These are phyloP conservation scores for Carex parvula DNA, from an alignment of 176 grass and related monocot genomes.

Conservation along the genomic window DNA sequence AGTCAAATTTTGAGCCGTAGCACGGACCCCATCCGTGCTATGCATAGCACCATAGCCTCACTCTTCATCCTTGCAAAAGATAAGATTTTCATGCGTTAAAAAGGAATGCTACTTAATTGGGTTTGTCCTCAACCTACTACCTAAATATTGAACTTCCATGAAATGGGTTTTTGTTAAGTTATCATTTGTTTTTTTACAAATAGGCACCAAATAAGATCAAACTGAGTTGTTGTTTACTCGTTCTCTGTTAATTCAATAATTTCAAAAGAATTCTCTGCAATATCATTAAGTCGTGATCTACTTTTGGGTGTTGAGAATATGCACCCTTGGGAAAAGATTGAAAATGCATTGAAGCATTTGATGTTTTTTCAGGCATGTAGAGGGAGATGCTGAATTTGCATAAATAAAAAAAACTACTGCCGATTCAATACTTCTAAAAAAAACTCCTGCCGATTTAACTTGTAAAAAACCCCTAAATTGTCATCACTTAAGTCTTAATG, in stretches of 20 bases:
- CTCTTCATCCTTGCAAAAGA: not conserved
- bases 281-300: not conserved
- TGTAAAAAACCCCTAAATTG: not conserved
- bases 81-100: not conserved
- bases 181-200: not conserved
- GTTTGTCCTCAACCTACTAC: not conserved
- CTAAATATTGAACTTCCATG: conserved; percentile 3
- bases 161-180: not conserved
- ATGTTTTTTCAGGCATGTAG: not conserved
- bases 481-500: not conserved
- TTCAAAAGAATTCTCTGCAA: not conserved
- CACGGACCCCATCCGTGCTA: too few relatives aligned
- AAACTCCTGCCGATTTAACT: not conserved
- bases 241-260: not conserved
- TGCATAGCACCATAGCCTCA: too few relatives aligned
- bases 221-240: not conserved
- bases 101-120: conserved; percentile 1
- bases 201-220: not conserved
- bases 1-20: too few relatives aligned
- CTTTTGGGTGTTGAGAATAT: conserved; percentile 4
- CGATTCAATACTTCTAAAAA: too few relatives aligned
- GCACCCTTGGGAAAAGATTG: not conserved
- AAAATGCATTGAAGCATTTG: not conserved
- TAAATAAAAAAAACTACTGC: too few relatives aligned
- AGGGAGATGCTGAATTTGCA: not conserved